phyloP scores from a whole-genome alignment of 257 asterid species.

The Haberlea rhodopensis region DNA sequence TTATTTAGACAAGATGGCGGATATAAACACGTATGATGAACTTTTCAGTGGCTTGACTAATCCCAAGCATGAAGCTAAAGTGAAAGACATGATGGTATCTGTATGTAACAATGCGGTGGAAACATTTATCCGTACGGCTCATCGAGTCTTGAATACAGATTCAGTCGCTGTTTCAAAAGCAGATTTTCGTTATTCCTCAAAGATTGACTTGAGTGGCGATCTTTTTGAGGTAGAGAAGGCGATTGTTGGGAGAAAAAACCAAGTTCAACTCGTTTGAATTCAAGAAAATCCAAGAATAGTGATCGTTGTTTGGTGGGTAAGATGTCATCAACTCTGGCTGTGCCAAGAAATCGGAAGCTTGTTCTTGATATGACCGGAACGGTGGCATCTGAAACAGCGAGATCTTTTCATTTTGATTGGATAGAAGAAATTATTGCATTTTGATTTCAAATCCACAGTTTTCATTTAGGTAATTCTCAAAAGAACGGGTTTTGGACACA shows the following conservation, averaged over 20 bases:
- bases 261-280: constrained; percentile 17
- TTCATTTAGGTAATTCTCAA: no score
- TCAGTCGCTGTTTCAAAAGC: constrained; percentile 12
- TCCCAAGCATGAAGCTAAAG: constrained; percentile 57
- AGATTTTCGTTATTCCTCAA: neutral
- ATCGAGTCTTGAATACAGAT: constrained; percentile 34
- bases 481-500: no score
- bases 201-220: constrained; percentile 25
- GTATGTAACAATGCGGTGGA: constrained; percentile 61
- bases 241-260: constrained; percentile 14
- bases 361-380: constrained; percentile 54
- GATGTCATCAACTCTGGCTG: constrained; percentile 43
- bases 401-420: constrained; percentile 48
- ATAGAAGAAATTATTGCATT: constrained; percentile 41
- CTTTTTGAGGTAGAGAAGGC: constrained; percentile 20
- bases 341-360: constrained; percentile 44
- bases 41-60: constrained; percentile 66
- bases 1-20: constrained; percentile 60
- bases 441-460: no score
- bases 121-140: constrained; percentile 54
- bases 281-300: constrained; percentile 22
- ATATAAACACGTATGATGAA: constrained; percentile 53
- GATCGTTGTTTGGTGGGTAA: constrained; percentile 41
- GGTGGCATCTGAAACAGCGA: constrained; percentile 53
- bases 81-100: constrained; percentile 44